These are phyloP conservation scores for Amphibolis antarctica DNA, from an alignment of 106 monocot genomes.

Conservation along the genomic window DNA sequence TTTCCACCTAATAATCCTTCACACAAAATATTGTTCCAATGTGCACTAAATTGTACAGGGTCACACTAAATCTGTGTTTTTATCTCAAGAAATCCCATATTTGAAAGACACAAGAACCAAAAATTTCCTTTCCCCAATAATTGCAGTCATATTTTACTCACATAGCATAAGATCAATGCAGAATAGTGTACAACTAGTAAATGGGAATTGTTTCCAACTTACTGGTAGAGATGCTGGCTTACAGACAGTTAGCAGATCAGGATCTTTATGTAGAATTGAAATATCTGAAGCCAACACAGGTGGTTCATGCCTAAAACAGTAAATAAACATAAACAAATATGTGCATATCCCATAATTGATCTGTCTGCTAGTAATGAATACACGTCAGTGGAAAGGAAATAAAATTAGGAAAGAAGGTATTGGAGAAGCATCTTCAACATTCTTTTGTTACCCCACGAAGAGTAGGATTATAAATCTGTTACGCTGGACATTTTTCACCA, in stretches of 20 bases:
- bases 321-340: background rate
- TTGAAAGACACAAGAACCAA: too few species aligned
- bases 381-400: background rate
- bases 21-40: too few species aligned
- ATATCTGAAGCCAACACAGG: constrained; percentile 61
- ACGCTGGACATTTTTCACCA: background rate
- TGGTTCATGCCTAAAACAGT: constrained; percentile 76
- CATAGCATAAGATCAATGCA: too few species aligned
- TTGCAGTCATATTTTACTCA: too few species aligned
- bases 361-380: background rate
- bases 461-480: too few species aligned
- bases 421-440: background rate
- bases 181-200: background rate
- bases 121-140: too few species aligned
- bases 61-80: too few species aligned
- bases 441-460: too few species aligned
- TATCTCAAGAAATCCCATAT: too few species aligned
- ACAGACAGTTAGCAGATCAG: constrained; percentile 77
- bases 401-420: background rate
- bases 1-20: too few species aligned
- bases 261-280: constrained; percentile 43
- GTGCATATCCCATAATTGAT: background rate
- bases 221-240: constrained; percentile 97
- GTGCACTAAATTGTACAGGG: too few species aligned
- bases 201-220: constrained; percentile 18